phyloP scores from a whole-genome alignment of 331 rosid species.

The Arachis monticola region DNA sequence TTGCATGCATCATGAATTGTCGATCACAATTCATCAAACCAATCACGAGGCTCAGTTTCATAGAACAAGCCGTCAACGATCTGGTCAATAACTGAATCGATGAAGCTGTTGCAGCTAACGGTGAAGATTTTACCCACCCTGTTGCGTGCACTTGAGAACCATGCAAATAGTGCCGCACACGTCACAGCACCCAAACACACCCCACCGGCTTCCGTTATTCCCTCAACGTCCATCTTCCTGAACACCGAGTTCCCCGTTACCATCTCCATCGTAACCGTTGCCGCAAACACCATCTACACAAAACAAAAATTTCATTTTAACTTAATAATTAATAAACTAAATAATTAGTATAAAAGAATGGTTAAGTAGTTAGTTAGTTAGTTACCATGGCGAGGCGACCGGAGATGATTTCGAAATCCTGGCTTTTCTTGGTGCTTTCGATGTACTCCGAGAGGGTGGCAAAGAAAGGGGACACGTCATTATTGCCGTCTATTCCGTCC shows the following conservation, averaged over 20 bases:
- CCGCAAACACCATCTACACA: conserved; percentile 78
- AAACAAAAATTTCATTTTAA: neutral
- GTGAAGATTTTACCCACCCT: conserved; percentile 73
- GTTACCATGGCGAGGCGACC: conserved; percentile 94
- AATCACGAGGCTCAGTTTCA: conserved; percentile 53
- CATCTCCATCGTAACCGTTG: conserved; percentile 65
- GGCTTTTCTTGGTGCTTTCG: conserved; percentile 80
- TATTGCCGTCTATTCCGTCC: conserved; percentile 37
- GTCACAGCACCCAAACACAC: conserved; percentile 80
- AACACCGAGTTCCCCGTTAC: conserved; percentile 85
- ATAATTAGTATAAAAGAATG: too few species aligned
- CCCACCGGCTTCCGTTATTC: conserved; percentile 76
- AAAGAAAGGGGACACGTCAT: conserved; percentile 64
- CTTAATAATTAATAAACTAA: neutral
- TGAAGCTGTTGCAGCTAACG: conserved; percentile 65
- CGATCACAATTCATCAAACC: conserved; percentile 66
- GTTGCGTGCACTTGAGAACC: conserved; percentile 72
- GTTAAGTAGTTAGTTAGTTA: neutral
- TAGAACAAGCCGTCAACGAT: conserved; percentile 85
- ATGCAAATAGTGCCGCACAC: conserved; percentile 73
- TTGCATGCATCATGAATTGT: neutral
- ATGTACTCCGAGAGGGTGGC: conserved; percentile 77
- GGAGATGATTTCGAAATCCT: conserved; percentile 86
- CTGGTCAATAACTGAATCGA: conserved; percentile 81
- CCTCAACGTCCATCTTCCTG: conserved; percentile 71